Evolutionary conservation across 768 basidiomycete genomes (phyloP), one percentile per base, ranked within the genome.

Genomic region (Suillus cothurnatus): DNA sequence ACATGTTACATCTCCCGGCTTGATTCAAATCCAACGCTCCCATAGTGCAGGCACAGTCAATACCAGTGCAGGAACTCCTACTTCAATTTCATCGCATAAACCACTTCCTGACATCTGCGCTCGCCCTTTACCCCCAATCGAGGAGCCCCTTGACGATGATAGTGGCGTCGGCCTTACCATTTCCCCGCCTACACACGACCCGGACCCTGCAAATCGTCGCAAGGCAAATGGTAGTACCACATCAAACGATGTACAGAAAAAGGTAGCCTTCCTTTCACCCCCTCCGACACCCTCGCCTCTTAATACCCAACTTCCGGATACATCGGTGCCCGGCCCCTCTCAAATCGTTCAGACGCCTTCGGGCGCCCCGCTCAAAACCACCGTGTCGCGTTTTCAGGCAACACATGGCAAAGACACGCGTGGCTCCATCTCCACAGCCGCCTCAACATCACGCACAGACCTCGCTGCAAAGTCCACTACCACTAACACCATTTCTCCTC

Each of bases 251-350:
- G 81, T 85, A 38, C 86, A 85, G 72, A 95, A 95, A 82, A 93
- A 93, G 79, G 93, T 95, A 53, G 93, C 92, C 32, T 95, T 95
- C 78, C 84, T 91, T 71, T 92, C 92, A 34, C 92, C 92, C 58
- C 87, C 90, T 17, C 90, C 90, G 34, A 90, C 91, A 0, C 88
- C 89, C 59, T 76, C 81, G 45, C 83, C 79, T 66, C 80, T 84
- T 66, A 73, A 73, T 61, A 66, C 74, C 67, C 75, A 81, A 61
- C 78, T 87, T 62, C 83, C 85, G 56, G 82, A 85, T 68, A 76
- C 83, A 66, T 77, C 82, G 61, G 71, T 73, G 36, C 68, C 76
- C 67, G 68, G 69, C 74, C 69, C 73, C 74, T 68, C 75, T 63
- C 62, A 69, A 41, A 38, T 39, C 34, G 52, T 67, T n/a, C 75